Conservation (phyloP, 179 eudicot genomes). For the Beta macrorhiza region DNA sequence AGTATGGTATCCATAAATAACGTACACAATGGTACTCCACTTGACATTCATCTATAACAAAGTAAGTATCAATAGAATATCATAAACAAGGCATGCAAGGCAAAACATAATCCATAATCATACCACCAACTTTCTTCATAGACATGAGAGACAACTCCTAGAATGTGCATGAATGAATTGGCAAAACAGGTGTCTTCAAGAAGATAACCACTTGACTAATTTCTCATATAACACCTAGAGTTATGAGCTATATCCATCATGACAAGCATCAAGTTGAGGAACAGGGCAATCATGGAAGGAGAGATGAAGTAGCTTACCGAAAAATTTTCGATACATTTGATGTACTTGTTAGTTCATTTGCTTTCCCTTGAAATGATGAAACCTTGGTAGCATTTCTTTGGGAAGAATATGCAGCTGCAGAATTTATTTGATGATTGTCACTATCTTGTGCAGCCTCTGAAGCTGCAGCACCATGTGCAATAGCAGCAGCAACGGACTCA, state of each 20-base stretch:
- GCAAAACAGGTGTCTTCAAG: neutral
- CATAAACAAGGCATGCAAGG: neutral
- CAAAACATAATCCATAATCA: neutral
- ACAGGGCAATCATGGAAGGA: neutral
- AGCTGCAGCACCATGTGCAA: slow-evolving; percentile 78
- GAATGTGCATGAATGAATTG: neutral
- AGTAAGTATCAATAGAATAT: too few relatives aligned
- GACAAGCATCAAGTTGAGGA: neutral
- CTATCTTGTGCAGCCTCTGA: slow-evolving; percentile 61
- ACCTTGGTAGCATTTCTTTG: slow-evolving; percentile 47
- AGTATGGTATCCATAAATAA: neutral
- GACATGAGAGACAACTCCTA: neutral
- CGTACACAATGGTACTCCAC: neutral
- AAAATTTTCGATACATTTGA: slow-evolving; percentile 78
- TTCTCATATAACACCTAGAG: neutral
- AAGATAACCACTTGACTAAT: neutral
- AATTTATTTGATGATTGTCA: slow-evolving; percentile 51
- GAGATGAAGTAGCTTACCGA: slow-evolving; percentile 52
- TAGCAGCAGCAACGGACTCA: slow-evolving; percentile 95
- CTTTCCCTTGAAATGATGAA: slow-evolving; percentile 47
- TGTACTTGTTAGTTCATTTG: slow-evolving; percentile 57
- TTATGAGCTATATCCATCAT: neutral
- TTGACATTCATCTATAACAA: neutral
- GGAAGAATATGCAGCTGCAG: slow-evolving; percentile 43
- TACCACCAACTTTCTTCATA: neutral